A percentile compares a stretch with the other conserved stretches of the same genome.
Evolutionary conservation across 2,329 filamentous ascomycete genomes (phyloP).

Genomic region (Colletotrichum melonis): DNA sequence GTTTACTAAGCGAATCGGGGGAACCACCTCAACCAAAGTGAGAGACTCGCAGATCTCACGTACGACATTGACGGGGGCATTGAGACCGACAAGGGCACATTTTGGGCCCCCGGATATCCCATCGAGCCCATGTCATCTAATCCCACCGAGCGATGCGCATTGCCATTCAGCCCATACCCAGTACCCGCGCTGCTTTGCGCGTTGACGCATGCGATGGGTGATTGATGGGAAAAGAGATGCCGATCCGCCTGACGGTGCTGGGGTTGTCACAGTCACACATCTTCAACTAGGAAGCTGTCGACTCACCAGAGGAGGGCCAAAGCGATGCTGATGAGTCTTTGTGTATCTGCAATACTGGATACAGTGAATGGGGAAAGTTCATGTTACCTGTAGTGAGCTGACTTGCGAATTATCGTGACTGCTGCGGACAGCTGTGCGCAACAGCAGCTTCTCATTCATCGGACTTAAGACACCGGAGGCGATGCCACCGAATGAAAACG

Average conservation of each 20-base stretch:
- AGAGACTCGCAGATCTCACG: constrained; percentile 4
- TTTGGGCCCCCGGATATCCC: neutral
- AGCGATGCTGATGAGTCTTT: neutral
- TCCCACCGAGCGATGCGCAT: neutral
- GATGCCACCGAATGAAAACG: neutral
- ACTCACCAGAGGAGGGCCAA: neutral
- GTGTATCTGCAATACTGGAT: neutral
- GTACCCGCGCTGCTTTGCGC: neutral
- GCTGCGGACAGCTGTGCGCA: neutral
- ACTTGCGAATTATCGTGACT: neutral
- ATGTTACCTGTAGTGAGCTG: neutral
- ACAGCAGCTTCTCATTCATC: neutral
- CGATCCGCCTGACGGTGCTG: neutral
- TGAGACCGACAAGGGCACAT: neutral
- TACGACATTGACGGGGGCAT: neutral
- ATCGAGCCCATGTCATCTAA: constrained; percentile 1
- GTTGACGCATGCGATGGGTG: constrained; percentile 13
- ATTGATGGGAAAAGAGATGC: constrained; percentile 24
- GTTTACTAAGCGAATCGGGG: neutral
- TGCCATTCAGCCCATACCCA: neutral
- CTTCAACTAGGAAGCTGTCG: neutral
- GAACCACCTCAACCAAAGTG: neutral
- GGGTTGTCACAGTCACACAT: neutral
- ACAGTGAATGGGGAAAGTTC: neutral
- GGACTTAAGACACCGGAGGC: neutral